A percentile compares a stretch with the other conserved stretches of the same genome.
These are phyloP conservation scores for Colletotrichum shisoi DNA, from an alignment of 2,329 filamentous ascomycete genomes.

Conservation along the genomic window DNA sequence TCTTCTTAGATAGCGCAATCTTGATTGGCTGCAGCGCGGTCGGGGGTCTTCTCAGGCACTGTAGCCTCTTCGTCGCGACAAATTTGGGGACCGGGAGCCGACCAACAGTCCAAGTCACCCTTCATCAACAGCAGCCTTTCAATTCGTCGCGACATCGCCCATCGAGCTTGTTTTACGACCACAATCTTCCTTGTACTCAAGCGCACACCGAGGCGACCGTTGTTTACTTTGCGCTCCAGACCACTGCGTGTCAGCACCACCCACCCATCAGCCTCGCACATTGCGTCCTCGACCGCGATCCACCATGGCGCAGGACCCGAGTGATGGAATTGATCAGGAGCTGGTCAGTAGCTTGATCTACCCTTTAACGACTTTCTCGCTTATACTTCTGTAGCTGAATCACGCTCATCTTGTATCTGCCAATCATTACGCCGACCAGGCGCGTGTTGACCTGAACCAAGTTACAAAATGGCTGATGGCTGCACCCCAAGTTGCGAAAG, in stretches of 20 bases:
- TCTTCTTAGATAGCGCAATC: background rate
- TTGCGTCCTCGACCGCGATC: conserved; percentile 17
- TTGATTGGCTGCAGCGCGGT: conserved; percentile 23
- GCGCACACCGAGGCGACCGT: background rate
- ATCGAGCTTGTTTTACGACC: background rate
- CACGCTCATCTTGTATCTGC: conserved; percentile 91
- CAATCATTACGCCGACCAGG: conserved; percentile 78
- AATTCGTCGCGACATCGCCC: conserved; percentile 13
- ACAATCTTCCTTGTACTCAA: background rate
- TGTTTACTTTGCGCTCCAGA: background rate
- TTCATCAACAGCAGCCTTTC: conserved; percentile 18
- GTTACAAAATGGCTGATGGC: conserved; percentile 84
- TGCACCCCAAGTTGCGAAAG: conserved; percentile 84
- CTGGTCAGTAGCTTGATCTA: conserved; percentile 41
- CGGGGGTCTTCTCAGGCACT: conserved; percentile 34
- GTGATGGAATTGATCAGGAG: conserved; percentile 39
- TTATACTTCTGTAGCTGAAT: conserved; percentile 65
- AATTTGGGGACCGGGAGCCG: conserved; percentile 39
- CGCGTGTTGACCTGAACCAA: conserved; percentile 74
- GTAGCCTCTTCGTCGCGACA: conserved; percentile 41
- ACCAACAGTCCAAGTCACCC: conserved; percentile 15
- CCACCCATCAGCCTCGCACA: background rate
- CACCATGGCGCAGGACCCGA: conserved; percentile 40
- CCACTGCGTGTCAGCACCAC: background rate
- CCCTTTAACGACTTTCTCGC: conserved; percentile 46